Percentiles rank a stretch among this genome's conserved stretches.
phyloP scores from a whole-genome alignment of 768 basidiomycete species.

The Leccinum ochraceum region DNA sequence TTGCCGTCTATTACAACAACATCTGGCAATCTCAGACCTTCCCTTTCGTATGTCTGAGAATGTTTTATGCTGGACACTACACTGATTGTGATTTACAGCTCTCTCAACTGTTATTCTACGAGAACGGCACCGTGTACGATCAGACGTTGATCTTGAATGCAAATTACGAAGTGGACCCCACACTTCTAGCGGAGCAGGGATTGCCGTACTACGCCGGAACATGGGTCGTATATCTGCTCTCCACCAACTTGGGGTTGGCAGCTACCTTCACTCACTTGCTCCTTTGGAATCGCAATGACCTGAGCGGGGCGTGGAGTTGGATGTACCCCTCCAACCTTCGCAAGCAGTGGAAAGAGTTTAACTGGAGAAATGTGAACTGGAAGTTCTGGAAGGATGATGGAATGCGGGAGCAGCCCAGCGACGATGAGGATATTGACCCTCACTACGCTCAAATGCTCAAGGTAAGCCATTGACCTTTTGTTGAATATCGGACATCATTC shows the following conservation, averaged over 20 bases:
- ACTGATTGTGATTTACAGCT: slow-evolving; percentile 30
- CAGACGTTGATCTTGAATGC: slow-evolving; percentile 54
- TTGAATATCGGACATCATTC: not conserved
- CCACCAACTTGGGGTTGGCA: slow-evolving; percentile 32
- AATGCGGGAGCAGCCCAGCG: slow-evolving; percentile 30
- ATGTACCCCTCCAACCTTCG: slow-evolving; percentile 32
- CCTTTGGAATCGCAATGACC: slow-evolving; percentile 55
- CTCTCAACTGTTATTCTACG: slow-evolving; percentile 51
- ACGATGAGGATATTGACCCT: slow-evolving; percentile 47
- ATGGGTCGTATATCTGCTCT: slow-evolving; percentile 23
- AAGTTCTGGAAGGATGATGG: slow-evolving; percentile 37
- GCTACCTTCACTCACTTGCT: slow-evolving; percentile 54
- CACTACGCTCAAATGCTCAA: slow-evolving; percentile 55
- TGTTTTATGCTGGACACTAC: not conserved
- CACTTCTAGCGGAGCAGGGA: slow-evolving; percentile 45
- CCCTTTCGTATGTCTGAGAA: slow-evolving; percentile 51
- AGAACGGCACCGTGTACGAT: slow-evolving; percentile 53
- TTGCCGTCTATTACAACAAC: slow-evolving; percentile 45
- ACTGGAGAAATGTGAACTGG: slow-evolving; percentile 38
- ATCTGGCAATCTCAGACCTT: slow-evolving; percentile 59
- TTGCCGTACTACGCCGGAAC: slow-evolving; percentile 33
- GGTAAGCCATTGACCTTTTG: slow-evolving; percentile 13
- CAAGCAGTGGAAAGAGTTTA: slow-evolving; percentile 26
- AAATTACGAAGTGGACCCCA: slow-evolving; percentile 50
- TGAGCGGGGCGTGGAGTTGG: slow-evolving; percentile 50